phyloP scores from a whole-genome alignment of 2,329 filamentous ascomycete species.

The Epichloe sibirici region DNA sequence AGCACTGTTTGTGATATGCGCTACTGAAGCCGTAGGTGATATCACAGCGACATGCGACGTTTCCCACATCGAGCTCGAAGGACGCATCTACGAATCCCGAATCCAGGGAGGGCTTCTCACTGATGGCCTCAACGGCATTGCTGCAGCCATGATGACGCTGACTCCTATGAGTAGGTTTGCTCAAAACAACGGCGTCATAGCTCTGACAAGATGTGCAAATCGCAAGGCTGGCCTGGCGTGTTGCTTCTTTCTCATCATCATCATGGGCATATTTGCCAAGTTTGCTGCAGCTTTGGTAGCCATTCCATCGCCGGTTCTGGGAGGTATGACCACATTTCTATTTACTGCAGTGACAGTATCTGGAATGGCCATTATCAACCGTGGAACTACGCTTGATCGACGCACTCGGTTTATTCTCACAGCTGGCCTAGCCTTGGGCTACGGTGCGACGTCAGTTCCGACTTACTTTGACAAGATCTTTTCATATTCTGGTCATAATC shows the following conservation, averaged over 20 bases:
- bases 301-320: conserved; percentile 39
- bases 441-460: conserved; percentile 54
- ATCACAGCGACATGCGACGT: conserved; percentile 76
- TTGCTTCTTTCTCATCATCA: conserved; percentile 61
- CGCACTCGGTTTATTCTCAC: conserved; percentile 76
- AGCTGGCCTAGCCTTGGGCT: conserved; percentile 59
- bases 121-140: conserved; percentile 62
- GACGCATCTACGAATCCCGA: conserved; percentile 58
- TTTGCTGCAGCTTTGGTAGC: conserved; percentile 70
- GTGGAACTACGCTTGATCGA: conserved; percentile 59
- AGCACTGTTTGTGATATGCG: conserved; percentile 58
- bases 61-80: conserved; percentile 61
- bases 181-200: conserved; percentile 78
- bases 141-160: conserved; percentile 67
- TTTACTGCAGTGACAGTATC: conserved; percentile 63
- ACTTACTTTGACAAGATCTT: conserved; percentile 61
- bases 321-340: conserved; percentile 41
- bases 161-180: conserved; percentile 72
- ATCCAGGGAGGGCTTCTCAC: conserved; percentile 71
- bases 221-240: conserved; percentile 69
- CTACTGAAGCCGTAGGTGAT: conserved; percentile 70
- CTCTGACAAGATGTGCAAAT: conserved; percentile 70
- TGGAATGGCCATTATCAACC: conserved; percentile 63
- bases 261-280: conserved; percentile 76
- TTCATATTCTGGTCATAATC: conserved; percentile 57